phyloP scores from a whole-genome alignment of 139 green algal genomes.

The Chlamydomonas sp. region DNA sequence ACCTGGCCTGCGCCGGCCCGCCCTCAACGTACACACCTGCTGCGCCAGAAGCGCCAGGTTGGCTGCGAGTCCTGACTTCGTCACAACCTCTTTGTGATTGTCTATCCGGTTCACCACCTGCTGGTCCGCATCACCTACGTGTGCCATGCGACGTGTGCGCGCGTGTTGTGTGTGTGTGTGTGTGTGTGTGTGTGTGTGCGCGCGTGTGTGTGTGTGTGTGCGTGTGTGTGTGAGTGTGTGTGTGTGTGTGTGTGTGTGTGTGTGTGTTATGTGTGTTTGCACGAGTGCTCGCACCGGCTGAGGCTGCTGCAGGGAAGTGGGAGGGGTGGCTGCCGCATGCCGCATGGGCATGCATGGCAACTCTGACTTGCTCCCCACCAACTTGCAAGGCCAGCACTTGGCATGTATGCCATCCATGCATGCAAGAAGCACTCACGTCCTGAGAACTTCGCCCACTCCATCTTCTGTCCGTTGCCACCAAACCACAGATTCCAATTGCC shows the following conservation, averaged over 20 bases:
- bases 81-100: slow-evolving; percentile 33
- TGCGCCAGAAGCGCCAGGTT: slow-evolving; percentile 13
- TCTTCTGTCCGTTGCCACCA: slow-evolving; percentile 36
- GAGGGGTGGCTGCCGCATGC: too few relatives aligned
- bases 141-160: too few relatives aligned
- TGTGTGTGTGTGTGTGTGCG: too few relatives aligned
- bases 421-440: slow-evolving; percentile 3
- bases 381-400: neutral
- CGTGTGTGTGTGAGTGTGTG: too few relatives aligned
- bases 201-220: too few relatives aligned
- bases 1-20: too few relatives aligned
- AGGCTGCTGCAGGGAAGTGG: too few relatives aligned
- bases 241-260: too few relatives aligned
- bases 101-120: slow-evolving; percentile 33
- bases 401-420: neutral
- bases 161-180: too few relatives aligned
- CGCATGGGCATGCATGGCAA: slow-evolving; percentile 10
- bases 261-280: too few relatives aligned
- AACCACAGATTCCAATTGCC: slow-evolving; percentile 34
- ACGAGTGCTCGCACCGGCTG: too few relatives aligned
- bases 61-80: slow-evolving; percentile 36
- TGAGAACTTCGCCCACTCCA: slow-evolving; percentile 12
- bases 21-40: neutral
- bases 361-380: neutral
- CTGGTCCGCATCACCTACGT: neutral